Conservation (phyloP, 495 filamentous ascomycete genomes). For the Pseudoneurospora amorphoporcata region DNA sequence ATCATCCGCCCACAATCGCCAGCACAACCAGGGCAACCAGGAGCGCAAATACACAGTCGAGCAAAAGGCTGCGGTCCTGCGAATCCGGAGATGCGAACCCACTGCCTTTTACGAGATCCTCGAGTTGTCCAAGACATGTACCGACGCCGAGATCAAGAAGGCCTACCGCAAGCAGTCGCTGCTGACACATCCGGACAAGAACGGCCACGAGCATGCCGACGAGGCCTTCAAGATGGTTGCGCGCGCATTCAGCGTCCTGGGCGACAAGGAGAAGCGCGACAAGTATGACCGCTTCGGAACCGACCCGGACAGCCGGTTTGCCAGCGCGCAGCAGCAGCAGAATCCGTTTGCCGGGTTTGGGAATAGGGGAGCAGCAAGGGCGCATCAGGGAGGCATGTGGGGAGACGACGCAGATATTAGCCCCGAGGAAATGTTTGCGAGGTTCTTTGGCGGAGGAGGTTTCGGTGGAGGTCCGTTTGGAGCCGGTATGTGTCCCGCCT, state of each 20-base stretch:
- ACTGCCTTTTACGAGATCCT: slow-evolving; percentile 92
- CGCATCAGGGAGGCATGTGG: slow-evolving; percentile 48
- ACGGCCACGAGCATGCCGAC: slow-evolving; percentile 91
- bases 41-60: slow-evolving; percentile 81
- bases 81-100: slow-evolving; percentile 70
- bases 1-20: slow-evolving; percentile 58
- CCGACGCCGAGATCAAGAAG: slow-evolving; percentile 79
- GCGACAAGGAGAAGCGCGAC: slow-evolving; percentile 82
- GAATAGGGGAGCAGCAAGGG: slow-evolving; percentile 32
- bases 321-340: slow-evolving; percentile 40
- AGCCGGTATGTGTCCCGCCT: slow-evolving; percentile 10
- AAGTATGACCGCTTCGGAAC: slow-evolving; percentile 81
- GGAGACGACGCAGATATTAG: slow-evolving; percentile 72
- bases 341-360: slow-evolving; percentile 71
- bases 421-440: slow-evolving; percentile 90
- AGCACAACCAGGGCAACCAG: slow-evolving; percentile 91
- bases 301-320: slow-evolving; percentile 83
- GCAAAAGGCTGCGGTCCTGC: slow-evolving; percentile 79
- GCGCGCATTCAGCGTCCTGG: slow-evolving; percentile 85
- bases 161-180: slow-evolving; percentile 87
- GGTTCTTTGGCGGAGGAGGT: slow-evolving; percentile 82
- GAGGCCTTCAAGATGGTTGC: slow-evolving; percentile 98
- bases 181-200: slow-evolving; percentile 93
- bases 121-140: slow-evolving; percentile 51
- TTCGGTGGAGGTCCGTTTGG: slow-evolving; percentile 53